A percentile compares a stretch with the other conserved stretches of the same genome.
Evolutionary conservation across 208 protist species (phyloP).

Genomic region (Zelonia costaricensis): DNA sequence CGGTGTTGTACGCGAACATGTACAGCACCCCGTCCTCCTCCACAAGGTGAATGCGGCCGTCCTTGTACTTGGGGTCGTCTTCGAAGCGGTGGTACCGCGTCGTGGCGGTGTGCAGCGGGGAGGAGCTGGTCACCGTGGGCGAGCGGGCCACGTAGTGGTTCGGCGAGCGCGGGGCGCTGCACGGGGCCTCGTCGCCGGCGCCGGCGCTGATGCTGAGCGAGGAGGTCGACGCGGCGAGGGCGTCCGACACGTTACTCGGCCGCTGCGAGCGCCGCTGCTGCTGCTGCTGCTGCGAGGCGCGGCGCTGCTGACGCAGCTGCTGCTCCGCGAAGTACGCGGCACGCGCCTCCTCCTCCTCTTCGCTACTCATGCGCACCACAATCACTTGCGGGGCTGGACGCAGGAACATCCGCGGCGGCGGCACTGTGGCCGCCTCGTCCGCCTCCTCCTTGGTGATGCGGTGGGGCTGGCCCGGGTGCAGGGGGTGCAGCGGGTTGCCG

Average conservation of each 20-base stretch:
- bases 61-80: constrained; percentile 38
- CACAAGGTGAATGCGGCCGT: constrained; percentile 62
- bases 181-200: not conserved
- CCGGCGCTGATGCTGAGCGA: not conserved
- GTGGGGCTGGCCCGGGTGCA: not conserved
- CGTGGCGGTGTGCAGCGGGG: constrained; percentile 12
- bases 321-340: constrained; percentile 23
- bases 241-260: not conserved
- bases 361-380: constrained; percentile 29
- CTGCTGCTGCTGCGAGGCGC: not conserved
- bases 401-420: constrained; percentile 34
- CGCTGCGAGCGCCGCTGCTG: not conserved
- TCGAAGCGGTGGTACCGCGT: constrained; percentile 40
- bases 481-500: not conserved
- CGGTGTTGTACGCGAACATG: constrained; percentile 58
- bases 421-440: constrained; percentile 23
- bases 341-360: constrained; percentile 39
- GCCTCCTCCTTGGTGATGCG: constrained; percentile 25
- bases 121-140: not conserved
- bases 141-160: not conserved
- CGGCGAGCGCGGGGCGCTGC: not conserved
- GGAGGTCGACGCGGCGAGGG: not conserved
- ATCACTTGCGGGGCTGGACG: constrained; percentile 31
- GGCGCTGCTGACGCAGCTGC: constrained; percentile 6
- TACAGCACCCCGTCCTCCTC: constrained; percentile 65